Percentiles rank a stretch among this genome's conserved stretches.
Evolutionary conservation across 1,284 basidiomycete species (phyloP).

Genomic region (Moesziomyces globuligerus): DNA sequence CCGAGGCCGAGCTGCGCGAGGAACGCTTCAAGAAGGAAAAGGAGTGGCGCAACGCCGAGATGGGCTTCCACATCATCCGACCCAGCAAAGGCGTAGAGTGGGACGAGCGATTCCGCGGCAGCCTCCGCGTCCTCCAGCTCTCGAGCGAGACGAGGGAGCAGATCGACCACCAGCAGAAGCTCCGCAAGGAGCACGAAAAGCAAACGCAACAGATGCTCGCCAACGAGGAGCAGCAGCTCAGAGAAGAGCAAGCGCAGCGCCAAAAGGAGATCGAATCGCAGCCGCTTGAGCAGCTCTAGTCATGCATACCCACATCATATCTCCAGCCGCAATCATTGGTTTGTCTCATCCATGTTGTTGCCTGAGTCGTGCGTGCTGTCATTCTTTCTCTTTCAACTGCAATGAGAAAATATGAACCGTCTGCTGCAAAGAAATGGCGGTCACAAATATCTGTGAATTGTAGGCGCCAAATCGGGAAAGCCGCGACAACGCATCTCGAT

Average conservation of each 20-base stretch:
- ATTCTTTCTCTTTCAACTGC: too few relatives aligned
- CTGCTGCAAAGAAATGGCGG: too few relatives aligned
- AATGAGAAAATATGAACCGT: too few relatives aligned
- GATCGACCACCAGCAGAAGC: constrained; percentile 24
- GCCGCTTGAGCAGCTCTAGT: constrained; percentile 28
- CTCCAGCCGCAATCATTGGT: too few relatives aligned
- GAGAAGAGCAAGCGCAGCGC: constrained; percentile 27
- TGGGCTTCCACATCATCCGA: constrained; percentile 80
- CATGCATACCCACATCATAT: too few relatives aligned
- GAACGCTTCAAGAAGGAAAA: constrained; percentile 76
- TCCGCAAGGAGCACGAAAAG: constrained; percentile 19
- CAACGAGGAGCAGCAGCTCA: constrained; percentile 18
- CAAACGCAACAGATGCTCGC: constrained; percentile 12
- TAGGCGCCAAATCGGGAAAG: too few relatives aligned
- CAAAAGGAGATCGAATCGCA: constrained; percentile 38
- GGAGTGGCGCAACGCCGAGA: constrained; percentile 80
- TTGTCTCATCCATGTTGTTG: too few relatives aligned
- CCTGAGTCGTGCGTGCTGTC: too few relatives aligned
- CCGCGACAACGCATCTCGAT: background rate
- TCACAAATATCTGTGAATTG: too few relatives aligned
- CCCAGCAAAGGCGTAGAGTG: constrained; percentile 76
- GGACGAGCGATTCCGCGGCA: constrained; percentile 78
- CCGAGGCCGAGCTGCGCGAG: constrained; percentile 81
- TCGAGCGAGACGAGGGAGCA: constrained; percentile 36
- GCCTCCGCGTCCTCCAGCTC: constrained; percentile 72